These are phyloP conservation scores for Extremus antarcticus DNA, from an alignment of 495 filamentous ascomycete species.

Conservation along the genomic window DNA sequence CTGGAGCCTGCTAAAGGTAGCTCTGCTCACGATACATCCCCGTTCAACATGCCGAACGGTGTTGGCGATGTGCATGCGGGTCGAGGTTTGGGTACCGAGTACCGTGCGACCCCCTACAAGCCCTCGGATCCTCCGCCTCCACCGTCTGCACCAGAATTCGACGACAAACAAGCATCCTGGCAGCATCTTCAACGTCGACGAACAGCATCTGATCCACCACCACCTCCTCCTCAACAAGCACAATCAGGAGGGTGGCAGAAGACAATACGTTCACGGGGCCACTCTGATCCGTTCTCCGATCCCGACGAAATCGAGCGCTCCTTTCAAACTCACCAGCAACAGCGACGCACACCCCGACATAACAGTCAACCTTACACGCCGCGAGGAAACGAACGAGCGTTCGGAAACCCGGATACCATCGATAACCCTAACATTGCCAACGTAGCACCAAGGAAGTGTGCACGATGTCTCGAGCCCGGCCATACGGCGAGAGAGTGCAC, in stretches of 20 bases:
- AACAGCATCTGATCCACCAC: not conserved
- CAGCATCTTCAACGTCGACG: slow-evolving; percentile 11
- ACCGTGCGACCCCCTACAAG: not conserved
- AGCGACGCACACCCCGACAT: not conserved
- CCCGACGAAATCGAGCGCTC: slow-evolving; percentile 7
- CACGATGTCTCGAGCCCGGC: slow-evolving; percentile 14
- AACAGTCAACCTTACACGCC: not conserved
- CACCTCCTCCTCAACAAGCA: not conserved
- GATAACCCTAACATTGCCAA: not conserved
- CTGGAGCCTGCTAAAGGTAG: too few relatives aligned
- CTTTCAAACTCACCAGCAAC: slow-evolving; percentile 9
- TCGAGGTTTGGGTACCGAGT: not conserved
- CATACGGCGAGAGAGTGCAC: slow-evolving; percentile 15
- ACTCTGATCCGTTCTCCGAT: not conserved
- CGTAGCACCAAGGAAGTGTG: slow-evolving; percentile 8
- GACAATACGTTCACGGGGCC: too few relatives aligned
- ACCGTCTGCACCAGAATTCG: not conserved
- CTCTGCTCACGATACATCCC: not conserved
- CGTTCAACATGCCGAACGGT: not conserved
- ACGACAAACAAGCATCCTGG: slow-evolving; percentile 12
- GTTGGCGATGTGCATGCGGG: too few relatives aligned
- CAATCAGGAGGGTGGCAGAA: too few relatives aligned
- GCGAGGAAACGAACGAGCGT: not conserved
- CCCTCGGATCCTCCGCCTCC: not conserved
- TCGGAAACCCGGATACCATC: too few relatives aligned